A percentile compares a stretch with the other conserved stretches of the same genome.
Conservation (phyloP, 176 grass and related monocot species). For the Cymbopogon citratus region DNA sequence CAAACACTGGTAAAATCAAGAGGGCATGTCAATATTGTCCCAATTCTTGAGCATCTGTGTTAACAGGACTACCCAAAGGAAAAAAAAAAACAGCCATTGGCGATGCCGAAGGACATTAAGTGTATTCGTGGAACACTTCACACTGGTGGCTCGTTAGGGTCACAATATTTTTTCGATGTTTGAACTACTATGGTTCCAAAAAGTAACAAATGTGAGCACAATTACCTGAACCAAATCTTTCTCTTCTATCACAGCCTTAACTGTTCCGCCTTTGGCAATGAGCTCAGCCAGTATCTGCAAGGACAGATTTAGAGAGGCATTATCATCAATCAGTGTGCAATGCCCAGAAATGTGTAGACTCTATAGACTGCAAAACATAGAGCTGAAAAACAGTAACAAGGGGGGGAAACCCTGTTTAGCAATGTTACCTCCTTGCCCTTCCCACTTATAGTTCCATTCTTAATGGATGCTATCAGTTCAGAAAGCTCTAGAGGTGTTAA, state of each 20-base stretch:
- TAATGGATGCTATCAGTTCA: conserved; percentile 77
- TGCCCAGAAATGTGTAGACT: neutral
- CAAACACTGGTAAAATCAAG: neutral
- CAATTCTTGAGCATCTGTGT: neutral
- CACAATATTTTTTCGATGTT: neutral
- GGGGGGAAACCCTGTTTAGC: conserved; percentile 2
- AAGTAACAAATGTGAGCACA: conserved; percentile 8
- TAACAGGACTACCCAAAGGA: neutral
- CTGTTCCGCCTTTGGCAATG: conserved; percentile 74
- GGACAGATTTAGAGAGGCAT: neutral
- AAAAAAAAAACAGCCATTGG: neutral
- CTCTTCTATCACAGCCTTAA: conserved; percentile 77
- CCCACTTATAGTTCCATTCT: conserved; percentile 84
- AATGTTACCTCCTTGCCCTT: conserved; percentile 84
- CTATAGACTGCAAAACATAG: neutral
- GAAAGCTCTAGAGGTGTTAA: conserved; percentile 74
- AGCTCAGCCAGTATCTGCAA: conserved; percentile 75
- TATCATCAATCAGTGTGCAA: neutral
- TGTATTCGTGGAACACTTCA: neutral
- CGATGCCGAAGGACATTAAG: neutral
- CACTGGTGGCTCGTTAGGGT: neutral
- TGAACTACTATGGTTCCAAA: neutral
- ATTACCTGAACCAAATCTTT: conserved; percentile 93
- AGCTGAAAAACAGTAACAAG: neutral
- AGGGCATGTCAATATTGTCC: neutral